These are phyloP conservation scores for Cladosporium colombiae DNA, from an alignment of 2,329 filamentous ascomycete genomes.

Conservation along the genomic window DNA sequence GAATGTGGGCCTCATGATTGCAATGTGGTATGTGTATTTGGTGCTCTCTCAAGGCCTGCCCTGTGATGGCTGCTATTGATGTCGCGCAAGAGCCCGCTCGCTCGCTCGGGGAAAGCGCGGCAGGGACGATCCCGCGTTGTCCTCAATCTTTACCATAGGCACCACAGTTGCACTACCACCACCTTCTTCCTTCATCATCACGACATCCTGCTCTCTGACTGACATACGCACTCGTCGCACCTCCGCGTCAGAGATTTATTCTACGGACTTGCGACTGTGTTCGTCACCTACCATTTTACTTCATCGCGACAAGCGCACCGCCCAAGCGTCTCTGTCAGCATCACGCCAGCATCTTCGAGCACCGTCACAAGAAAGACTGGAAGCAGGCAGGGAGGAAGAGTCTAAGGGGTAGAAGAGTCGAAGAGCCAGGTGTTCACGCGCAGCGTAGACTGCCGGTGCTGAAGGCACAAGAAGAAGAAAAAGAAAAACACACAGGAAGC, in stretches of 20 bases:
- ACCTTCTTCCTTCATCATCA: neutral
- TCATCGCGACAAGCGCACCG: neutral
- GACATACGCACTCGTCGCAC: neutral
- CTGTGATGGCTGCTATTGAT: conserved; percentile 7
- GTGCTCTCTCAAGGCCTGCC: conserved; percentile 17
- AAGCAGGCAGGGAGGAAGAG: neutral
- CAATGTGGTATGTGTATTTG: conserved; percentile 20
- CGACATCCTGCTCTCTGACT: neutral
- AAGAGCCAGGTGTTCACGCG: conserved; percentile 3
- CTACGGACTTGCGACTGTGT: neutral
- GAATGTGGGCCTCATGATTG: conserved; percentile 35
- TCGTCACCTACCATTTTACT: neutral
- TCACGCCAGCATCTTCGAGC: neutral
- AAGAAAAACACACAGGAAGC: conserved; percentile 11
- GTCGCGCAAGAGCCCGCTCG: conserved; percentile 8
- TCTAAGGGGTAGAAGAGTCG: neutral
- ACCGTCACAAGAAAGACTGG: neutral
- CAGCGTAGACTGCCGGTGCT: neutral
- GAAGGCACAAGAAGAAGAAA: neutral
- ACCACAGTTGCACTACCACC: neutral
- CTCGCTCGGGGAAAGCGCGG: conserved; percentile 1
- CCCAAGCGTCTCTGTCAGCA: neutral
- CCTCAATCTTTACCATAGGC: neutral
- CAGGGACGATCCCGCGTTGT: neutral
- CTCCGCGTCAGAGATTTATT: neutral